phyloP scores from a whole-genome alignment of 495 filamentous ascomycete species.

The Penicillium angulare region DNA sequence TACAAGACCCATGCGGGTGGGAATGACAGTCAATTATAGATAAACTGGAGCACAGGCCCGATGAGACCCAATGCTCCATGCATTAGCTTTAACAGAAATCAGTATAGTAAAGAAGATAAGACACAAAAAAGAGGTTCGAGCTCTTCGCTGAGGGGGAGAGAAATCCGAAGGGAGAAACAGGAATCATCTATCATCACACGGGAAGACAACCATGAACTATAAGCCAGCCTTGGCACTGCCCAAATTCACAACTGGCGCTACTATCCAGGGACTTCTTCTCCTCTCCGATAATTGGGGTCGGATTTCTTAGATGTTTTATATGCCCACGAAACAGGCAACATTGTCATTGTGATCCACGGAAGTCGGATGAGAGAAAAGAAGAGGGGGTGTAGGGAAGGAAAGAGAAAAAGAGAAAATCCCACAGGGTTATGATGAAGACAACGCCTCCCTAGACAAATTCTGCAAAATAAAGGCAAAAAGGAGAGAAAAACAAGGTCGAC shows the following conservation, averaged over 20 bases:
- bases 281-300: slow-evolving; percentile 5
- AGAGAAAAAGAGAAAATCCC: slow-evolving; percentile 42
- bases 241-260: slow-evolving; percentile 15
- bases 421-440: slow-evolving; percentile 50
- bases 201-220: slow-evolving; percentile 9
- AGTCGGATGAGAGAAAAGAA: slow-evolving; percentile 13
- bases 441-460: slow-evolving; percentile 54
- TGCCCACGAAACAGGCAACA: slow-evolving; percentile 19
- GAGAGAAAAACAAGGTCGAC: slow-evolving; percentile 40
- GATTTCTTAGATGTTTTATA: slow-evolving; percentile 27
- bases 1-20: too few species aligned
- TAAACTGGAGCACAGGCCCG: background rate
- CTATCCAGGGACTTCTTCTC: slow-evolving; percentile 15
- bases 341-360: slow-evolving; percentile 30
- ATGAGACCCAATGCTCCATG: slow-evolving; percentile 29
- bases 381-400: slow-evolving; percentile 13
- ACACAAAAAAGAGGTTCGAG: slow-evolving; percentile 22
- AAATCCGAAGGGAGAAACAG: slow-evolving; percentile 24
- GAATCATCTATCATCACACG: slow-evolving; percentile 38
- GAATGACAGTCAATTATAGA: too few species aligned
- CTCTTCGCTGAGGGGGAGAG: slow-evolving; percentile 28
- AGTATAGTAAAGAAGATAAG: slow-evolving; percentile 20
- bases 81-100: slow-evolving; percentile 38
- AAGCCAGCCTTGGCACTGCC: slow-evolving; percentile 10
- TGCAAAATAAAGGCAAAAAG: slow-evolving; percentile 41